These are phyloP conservation scores for Diplodia intermedia DNA, from an alignment of 2,329 filamentous ascomycete genomes.

Conservation along the genomic window DNA sequence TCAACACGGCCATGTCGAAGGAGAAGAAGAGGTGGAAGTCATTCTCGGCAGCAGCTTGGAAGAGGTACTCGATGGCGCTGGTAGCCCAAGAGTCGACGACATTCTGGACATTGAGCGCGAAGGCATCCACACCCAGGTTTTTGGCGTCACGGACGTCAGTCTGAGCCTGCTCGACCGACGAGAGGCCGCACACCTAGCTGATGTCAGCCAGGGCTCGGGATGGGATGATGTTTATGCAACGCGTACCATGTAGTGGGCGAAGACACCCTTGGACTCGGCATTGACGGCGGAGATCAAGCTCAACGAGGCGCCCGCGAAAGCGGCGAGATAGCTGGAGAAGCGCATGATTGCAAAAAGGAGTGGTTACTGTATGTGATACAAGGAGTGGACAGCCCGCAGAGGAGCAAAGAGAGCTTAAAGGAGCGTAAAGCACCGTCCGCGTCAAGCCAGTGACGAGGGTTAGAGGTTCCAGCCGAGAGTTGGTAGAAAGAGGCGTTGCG, in stretches of 20 bases:
- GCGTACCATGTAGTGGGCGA: conserved; percentile 32
- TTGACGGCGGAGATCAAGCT: conserved; percentile 1
- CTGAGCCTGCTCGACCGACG: conserved; percentile 19
- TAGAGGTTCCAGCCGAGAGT: conserved; percentile 8
- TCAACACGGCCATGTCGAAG: conserved; percentile 43
- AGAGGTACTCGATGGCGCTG: conserved; percentile 41
- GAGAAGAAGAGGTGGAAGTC: conserved; percentile 48
- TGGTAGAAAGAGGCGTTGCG: conserved; percentile 1
- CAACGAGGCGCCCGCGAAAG: conserved; percentile 10
- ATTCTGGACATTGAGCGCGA: conserved; percentile 45
- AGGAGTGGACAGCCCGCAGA: conserved; percentile 15
- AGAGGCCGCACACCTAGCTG: conserved; percentile 23
- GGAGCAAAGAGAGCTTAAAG: background rate
- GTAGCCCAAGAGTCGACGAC: conserved; percentile 38
- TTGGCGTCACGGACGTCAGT: conserved; percentile 42
- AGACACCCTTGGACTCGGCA: conserved; percentile 29
- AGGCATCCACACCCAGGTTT: conserved; percentile 45
- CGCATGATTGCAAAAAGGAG: conserved; percentile 21
- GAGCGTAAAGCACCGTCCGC: conserved; percentile 6
- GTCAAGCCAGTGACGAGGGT: conserved; percentile 23
- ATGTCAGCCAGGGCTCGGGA: background rate
- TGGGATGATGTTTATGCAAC: too few species aligned
- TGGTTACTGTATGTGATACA: conserved; percentile 19
- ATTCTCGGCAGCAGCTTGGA: conserved; percentile 41
- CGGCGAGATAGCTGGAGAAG: conserved; percentile 13